Conservation (phyloP, 176 grass and related monocot species). For the Luzula sylvatica region DNA sequence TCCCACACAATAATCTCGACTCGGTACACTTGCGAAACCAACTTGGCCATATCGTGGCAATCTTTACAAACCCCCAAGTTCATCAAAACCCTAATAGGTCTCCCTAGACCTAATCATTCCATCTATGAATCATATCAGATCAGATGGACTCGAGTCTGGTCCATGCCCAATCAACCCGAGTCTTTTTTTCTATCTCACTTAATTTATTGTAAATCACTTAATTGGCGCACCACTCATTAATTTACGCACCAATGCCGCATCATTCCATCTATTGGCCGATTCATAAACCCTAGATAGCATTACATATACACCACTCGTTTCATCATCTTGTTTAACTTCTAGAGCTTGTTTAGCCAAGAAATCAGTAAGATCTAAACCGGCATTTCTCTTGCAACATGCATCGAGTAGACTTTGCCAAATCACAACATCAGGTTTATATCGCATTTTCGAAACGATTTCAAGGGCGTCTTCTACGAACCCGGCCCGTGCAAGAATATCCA, state of each 20-base stretch:
- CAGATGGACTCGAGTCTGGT: conserved; percentile 55
- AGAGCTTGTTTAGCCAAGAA: conserved; percentile 54
- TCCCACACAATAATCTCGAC: conserved; percentile 79
- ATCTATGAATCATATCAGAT: conserved; percentile 30
- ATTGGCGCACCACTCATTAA: conserved; percentile 52
- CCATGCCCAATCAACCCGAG: conserved; percentile 43
- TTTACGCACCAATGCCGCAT: conserved; percentile 51
- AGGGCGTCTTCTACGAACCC: conserved; percentile 66
- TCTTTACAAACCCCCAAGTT: conserved; percentile 87
- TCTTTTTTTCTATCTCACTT: conserved; percentile 49
- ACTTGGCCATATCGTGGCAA: conserved; percentile 72
- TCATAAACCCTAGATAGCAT: conserved; percentile 74
- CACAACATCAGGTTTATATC: conserved; percentile 49
- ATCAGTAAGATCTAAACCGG: conserved; percentile 44
- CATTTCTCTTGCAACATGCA: conserved; percentile 54
- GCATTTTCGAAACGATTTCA: conserved; percentile 48
- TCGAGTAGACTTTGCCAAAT: conserved; percentile 84
- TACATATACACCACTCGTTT: conserved; percentile 54
- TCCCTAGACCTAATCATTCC: conserved; percentile 39
- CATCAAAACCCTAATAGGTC: conserved; percentile 68
- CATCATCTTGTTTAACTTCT: conserved; percentile 49
- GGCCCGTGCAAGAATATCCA: conserved; percentile 67
- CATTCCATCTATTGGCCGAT: conserved; percentile 59
- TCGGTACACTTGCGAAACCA: conserved; percentile 45
- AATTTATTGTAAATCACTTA: too few relatives aligned